phyloP scores from a whole-genome alignment of 129 eudicot species.

The Flaveria robusta region DNA sequence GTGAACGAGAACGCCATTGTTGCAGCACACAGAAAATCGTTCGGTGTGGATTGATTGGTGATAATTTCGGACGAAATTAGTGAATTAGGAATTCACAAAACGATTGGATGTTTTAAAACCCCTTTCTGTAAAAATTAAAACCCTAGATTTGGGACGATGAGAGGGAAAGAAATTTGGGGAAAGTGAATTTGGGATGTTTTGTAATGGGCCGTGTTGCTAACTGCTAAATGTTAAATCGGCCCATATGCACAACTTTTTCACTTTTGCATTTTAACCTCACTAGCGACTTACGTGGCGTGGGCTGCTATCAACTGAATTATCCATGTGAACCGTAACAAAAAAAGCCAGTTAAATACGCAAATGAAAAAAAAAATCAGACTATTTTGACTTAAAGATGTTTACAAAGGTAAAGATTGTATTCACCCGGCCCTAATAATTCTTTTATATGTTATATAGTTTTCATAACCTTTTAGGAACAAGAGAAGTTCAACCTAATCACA shows the following conservation, averaged over 20 bases:
- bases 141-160: conserved; percentile 44
- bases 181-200: conserved; percentile 5
- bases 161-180: conserved; percentile 27
- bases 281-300: no score
- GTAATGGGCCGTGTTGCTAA: conserved; percentile 5
- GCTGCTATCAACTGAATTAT: no score
- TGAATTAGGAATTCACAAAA: conserved; percentile 4
- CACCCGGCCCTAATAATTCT: no score
- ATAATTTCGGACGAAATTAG: not conserved
- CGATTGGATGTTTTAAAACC: conserved; percentile 30
- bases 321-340: no score
- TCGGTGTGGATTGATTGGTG: not conserved
- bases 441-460: not conserved
- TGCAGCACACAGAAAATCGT: not conserved
- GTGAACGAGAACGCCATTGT: conserved; percentile 74
- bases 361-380: no score
- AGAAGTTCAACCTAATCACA: not conserved
- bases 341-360: no score
- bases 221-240: not conserved
- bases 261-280: no score
- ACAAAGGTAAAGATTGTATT: no score
- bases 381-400: not conserved
- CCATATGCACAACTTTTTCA: not conserved
- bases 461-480: not conserved
- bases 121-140: conserved; percentile 30